Evolutionary conservation across 2,329 filamentous ascomycete genomes (phyloP).

Genomic region (Neonectria hederae): DNA sequence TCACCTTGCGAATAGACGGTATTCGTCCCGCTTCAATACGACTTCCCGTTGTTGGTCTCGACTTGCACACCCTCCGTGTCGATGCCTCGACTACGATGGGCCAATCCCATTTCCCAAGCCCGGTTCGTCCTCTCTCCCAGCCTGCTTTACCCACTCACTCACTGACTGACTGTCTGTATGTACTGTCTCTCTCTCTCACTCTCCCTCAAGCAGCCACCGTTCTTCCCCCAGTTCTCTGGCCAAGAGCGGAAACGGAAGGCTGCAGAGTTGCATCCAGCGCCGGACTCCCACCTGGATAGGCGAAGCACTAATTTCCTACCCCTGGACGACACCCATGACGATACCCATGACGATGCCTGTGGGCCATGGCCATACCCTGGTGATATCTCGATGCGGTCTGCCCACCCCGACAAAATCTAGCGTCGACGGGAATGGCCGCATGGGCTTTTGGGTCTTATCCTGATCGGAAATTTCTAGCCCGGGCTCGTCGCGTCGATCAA

Average conservation of each 20-base stretch:
- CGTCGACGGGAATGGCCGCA: slow-evolving; percentile 9
- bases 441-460: slow-evolving; percentile 8
- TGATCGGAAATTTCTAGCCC: slow-evolving; percentile 25
- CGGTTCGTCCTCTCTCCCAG: too few species aligned
- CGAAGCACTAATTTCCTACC: slow-evolving; percentile 24
- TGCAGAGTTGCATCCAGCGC: slow-evolving; percentile 15
- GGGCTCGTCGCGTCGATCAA: slow-evolving; percentile 22
- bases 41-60: not conserved
- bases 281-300: slow-evolving; percentile 20
- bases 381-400: slow-evolving; percentile 25
- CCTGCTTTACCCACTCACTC: not conserved
- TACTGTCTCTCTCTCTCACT: too few species aligned
- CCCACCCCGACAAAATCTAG: slow-evolving; percentile 18
- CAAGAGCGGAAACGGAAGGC: slow-evolving; percentile 8
- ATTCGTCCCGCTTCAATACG: not conserved
- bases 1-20: not conserved
- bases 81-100: not conserved
- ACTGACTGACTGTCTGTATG: not conserved
- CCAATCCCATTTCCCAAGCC: too few species aligned
- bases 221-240: not conserved
- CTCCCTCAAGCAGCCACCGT: not conserved
- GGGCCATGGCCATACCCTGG: not conserved
- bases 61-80: not conserved
- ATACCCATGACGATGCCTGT: not conserved
- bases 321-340: not conserved